Evolutionary conservation across 495 filamentous ascomycete genomes (phyloP).

Genomic region (Oidiodendron maius): DNA sequence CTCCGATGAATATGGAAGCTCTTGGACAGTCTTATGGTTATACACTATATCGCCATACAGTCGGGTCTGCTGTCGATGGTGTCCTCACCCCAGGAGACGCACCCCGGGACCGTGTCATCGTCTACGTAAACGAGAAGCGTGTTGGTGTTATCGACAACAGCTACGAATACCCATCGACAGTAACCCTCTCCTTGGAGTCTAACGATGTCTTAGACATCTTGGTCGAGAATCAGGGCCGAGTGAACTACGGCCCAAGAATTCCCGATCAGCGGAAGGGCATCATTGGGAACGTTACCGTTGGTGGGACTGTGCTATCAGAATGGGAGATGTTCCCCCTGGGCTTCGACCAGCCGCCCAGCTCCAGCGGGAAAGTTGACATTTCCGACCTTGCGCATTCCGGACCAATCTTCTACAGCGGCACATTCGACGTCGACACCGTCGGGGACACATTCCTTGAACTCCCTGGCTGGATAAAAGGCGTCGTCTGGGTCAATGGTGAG

Average conservation of each 20-base stretch:
- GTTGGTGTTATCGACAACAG: conserved; percentile 38
- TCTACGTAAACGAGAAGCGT: conserved; percentile 35
- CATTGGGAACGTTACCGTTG: conserved; percentile 37
- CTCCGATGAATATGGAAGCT: conserved; percentile 39
- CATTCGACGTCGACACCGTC: conserved; percentile 26
- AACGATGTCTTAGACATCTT: conserved; percentile 35
- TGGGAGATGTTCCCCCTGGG: conserved; percentile 37
- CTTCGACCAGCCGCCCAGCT: conserved; percentile 19
- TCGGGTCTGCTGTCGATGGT: conserved; percentile 21
- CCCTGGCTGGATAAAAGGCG: conserved; percentile 35
- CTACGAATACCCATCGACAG: conserved; percentile 28
- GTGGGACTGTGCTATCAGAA: conserved; percentile 20
- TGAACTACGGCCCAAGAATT: conserved; percentile 36
- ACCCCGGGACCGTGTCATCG: conserved; percentile 36
- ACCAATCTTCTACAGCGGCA: conserved; percentile 36
- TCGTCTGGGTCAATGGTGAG: conserved; percentile 40
- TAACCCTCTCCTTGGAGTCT: conserved; percentile 26
- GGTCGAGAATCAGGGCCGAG: conserved; percentile 41
- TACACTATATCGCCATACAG: conserved; percentile 34
- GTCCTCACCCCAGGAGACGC: conserved; percentile 30
- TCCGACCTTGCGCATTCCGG: conserved; percentile 10
- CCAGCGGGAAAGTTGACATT: neutral
- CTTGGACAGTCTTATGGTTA: conserved; percentile 35
- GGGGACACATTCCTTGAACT: conserved; percentile 37
- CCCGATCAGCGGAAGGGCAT: conserved; percentile 41